Evolutionary conservation across 1,284 basidiomycete species (phyloP), one percentile per base, ranked within the genome.

Genomic region (Puccinia novopanici): DNA sequence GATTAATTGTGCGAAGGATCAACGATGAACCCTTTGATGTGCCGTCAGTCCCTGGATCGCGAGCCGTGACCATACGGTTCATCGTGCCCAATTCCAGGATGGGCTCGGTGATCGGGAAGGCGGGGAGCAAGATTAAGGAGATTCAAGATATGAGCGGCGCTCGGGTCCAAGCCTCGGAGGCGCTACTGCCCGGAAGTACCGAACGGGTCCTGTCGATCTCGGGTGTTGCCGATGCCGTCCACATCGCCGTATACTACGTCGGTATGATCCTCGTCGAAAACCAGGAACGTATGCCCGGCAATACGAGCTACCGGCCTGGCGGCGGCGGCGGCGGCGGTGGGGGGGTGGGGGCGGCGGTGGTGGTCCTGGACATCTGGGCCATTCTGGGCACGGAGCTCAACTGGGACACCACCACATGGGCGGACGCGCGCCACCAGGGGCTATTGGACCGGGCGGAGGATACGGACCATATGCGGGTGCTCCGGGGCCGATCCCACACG

Each of bases 11-110:
- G 19, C 92, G 97, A 82, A 91, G 96, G 83, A 98, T 99, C 87
- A 99, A 99, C 86, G 97, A 99, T 86, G 97, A 99, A 86, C 96
- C 97, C 0, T 98, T 96, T 86, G 96, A 98, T 85, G 92, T 94
- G 77, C 93, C 97, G 13, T 99, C 97, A 40, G 92, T 99, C 8
- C 97, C 97, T 61, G 97, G 97, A 79, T 97, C 94, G 84, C 91
- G 96, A 81, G 95, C 97, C 34, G 96, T 98, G 79, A 99, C 97
- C 37, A 98, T 99, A 89, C 97, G 98, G 87, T 98, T 97, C 86
- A 98, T 99, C 91, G 96, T 99, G 75, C 97, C 97, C 83, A 98
- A 99, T 87, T 96, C 95, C 22, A 92, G 96, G 81, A 99, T 99
- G 97, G 97, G 97, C 52, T 97, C 94, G 50, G 94, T 99, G 81